Base-by-base conservation (phyloP, 495 filamentous ascomycete species). In the Halenospora varia region DNA sequence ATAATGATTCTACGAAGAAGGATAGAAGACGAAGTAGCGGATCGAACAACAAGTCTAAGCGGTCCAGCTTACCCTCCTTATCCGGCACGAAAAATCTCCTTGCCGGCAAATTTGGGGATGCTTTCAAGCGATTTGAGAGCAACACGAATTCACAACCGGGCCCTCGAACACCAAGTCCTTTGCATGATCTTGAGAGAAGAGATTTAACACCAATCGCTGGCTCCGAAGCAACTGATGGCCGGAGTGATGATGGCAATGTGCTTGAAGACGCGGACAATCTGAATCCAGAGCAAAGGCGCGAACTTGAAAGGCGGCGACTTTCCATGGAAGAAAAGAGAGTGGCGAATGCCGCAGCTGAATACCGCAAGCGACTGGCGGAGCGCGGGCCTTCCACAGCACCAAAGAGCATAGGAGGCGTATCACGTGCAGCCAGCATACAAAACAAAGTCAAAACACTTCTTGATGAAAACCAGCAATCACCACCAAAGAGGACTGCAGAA, bases 301-400 rank as follows among this genome's bases (percentile, higher is more conserved):
- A 97, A 68, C 77, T 97, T 6, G 94, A 98, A 69, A 83, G 92
- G 19, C 79, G 86, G 35, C 83, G 89, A 46, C 81, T 97, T 18
- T 87, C 87, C 18, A 84, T 90, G 68, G 94, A 97, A 71, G 94
- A 98, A 70, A 86, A 86, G 57, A 81, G 94, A n/a, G 95, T 98
- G 10, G 92, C 89, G 29, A 86, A 82, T 44, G 94, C 92, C 0
- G 90, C 90, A n/a, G 92, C 89, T 0, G 94, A 96, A 69, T 96
- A 97, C 66, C 84, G 88, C 2, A 80, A 84, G 56, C 85, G 87
- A 23, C 77, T 96, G 44, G 85, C 89, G 1, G 85, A 85, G 52
- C 71, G 82, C 13, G 82, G 79, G 1, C 25, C 57, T 26, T 25
- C 29, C 22, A 71, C 77, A 11, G 69, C 75, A 39, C 64, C 66